Evolutionary conservation across 179 eudicot genomes (phyloP), one percentile per base, ranked within the genome.

Genomic region (Amaranthus tricolor): DNA sequence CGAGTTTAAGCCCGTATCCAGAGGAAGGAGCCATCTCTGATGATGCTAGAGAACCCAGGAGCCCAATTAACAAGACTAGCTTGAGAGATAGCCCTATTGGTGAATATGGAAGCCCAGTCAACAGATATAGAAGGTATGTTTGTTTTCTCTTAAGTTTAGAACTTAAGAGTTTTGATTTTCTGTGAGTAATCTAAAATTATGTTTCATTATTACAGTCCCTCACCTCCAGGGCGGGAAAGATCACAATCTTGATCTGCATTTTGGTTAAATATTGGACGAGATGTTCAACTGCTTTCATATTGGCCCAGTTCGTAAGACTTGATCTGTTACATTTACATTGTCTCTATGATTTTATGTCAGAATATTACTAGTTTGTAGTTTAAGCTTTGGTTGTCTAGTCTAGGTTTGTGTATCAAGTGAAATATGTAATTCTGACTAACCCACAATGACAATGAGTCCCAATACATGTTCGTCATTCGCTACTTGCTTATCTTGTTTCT

Each of bases 91-190:
- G 82, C 47, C 78, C 75, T 56, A 14, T 15, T 45, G 77, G 76
- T 74, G 88, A 78, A 78, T 81, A 73, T 43, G 86, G 78, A 70
- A 85, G 91, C 76, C 90, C 94, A 31, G 52, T 65, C 5, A 77
- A 84, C 50, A 76, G 86, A 77, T 83, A 85, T 72, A 74, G 74
- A 56, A 87, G 89, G 91, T 90, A 56, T 54, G 79, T 70, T 13
- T 54, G 43, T 9, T 4, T 43, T 53, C 15, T 50, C 14, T 69
- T 59, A 58, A 75, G 14, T 71, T 3, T 48, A 6, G 17, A 49
- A 67, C 9, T 55, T 21, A 40, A 9, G 7, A 5, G 2, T 40
- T 64, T 1, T 15, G 68, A 43, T 16, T 75, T 8, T 9, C 19
- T 49, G 12, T 6, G 2, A 6, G 1, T 68, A 51, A 50, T 20